These are phyloP conservation scores for Withania somnifera DNA, from an alignment of 305 asterid genomes.

Conservation along the genomic window DNA sequence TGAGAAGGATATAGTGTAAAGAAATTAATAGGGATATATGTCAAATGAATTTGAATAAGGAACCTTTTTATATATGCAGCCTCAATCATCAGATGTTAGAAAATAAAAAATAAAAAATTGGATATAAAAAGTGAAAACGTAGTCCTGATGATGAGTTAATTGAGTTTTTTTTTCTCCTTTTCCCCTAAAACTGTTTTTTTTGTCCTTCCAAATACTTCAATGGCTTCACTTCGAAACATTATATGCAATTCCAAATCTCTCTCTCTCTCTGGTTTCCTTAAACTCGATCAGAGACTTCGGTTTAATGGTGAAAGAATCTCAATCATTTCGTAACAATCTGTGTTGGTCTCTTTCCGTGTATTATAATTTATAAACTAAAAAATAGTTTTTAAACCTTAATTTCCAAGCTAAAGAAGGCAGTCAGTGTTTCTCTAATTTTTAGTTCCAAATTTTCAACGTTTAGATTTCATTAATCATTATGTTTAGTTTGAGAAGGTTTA, in stretches of 20 bases:
- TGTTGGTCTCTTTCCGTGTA: neutral
- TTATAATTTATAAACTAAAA: neutral
- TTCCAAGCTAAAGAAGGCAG: neutral
- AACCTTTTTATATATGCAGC: neutral
- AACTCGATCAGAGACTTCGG: too few species aligned
- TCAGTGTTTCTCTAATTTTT: neutral
- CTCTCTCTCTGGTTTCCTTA: too few species aligned
- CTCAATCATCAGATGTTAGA: neutral
- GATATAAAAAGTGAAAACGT: neutral
- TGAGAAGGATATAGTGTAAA: neutral
- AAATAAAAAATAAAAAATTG: neutral
- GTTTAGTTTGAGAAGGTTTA: neutral
- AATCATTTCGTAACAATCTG: neutral
- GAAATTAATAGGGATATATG: neutral
- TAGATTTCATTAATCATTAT: neutral
- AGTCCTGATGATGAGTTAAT: neutral
- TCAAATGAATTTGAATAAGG: neutral
- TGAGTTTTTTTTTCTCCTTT: neutral
- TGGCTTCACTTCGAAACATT: neutral
- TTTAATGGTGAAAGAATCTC: too few species aligned
- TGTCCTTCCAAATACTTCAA: neutral
- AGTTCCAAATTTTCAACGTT: neutral
- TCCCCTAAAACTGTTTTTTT: neutral
- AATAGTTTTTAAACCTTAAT: neutral
- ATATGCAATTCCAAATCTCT: neutral